phyloP scores from a whole-genome alignment of 1,139 yeast species.

The Wickerhamomyces sp. region DNA sequence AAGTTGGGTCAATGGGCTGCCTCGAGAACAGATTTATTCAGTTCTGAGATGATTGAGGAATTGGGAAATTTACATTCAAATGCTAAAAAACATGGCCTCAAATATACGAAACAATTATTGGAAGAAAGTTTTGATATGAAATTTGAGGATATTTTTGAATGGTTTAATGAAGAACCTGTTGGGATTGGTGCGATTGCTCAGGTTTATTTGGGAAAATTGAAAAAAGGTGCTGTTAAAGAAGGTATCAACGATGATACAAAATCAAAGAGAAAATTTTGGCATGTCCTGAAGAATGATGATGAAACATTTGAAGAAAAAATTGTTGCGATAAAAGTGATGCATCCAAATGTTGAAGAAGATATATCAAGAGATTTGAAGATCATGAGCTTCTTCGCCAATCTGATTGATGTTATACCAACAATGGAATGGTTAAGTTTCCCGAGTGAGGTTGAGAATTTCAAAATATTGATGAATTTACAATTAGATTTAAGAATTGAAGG shows the following conservation, averaged over 20 bases:
- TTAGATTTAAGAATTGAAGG: slow-evolving; percentile 89
- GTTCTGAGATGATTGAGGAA: slow-evolving; percentile 72
- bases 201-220: slow-evolving; percentile 74
- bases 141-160: slow-evolving; percentile 78
- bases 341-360: slow-evolving; percentile 72
- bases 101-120: slow-evolving; percentile 54
- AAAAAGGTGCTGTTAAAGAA: slow-evolving; percentile 36
- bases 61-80: slow-evolving; percentile 76
- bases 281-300: slow-evolving; percentile 9
- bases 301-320: slow-evolving; percentile 25
- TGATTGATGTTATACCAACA: slow-evolving; percentile 72
- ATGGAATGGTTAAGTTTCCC: slow-evolving; percentile 98
- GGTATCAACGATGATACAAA: slow-evolving; percentile 25
- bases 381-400: slow-evolving; percentile 73
- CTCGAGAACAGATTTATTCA: slow-evolving; percentile 92
- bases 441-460: slow-evolving; percentile 87
- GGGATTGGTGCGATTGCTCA: slow-evolving; percentile 99
- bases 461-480: slow-evolving; percentile 81
- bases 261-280: slow-evolving; percentile 9
- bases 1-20: slow-evolving; percentile 99
- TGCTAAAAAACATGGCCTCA: slow-evolving; percentile 68
- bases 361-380: slow-evolving; percentile 79
- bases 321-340: slow-evolving; percentile 90
- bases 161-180: slow-evolving; percentile 67
- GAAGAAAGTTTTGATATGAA: slow-evolving; percentile 53